Evolutionary conservation across 371 early-diverging fungal species (phyloP).

Genomic region (Mortierella sp.): DNA sequence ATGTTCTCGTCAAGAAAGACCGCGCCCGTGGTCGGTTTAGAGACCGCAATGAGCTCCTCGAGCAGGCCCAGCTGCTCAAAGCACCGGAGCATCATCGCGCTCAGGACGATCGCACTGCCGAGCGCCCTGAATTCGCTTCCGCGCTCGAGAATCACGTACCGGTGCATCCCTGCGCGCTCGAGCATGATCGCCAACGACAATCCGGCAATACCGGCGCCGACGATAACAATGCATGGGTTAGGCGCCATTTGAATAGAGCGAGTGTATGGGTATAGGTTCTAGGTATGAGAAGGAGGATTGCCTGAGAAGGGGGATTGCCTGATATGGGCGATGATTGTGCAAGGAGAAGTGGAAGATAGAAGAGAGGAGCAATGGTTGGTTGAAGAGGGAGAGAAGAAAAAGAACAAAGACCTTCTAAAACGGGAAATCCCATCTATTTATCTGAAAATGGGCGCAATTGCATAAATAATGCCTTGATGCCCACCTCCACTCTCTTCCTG

Average conservation of each 20-base stretch:
- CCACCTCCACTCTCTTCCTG: not conserved
- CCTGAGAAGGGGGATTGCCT: not conserved
- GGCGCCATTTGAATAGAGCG: conserved; percentile 19
- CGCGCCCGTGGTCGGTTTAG: conserved; percentile 30
- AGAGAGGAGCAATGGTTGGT: conserved; percentile 13
- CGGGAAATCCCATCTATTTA: conserved; percentile 23
- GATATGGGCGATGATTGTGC: not conserved
- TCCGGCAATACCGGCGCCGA: conserved; percentile 43
- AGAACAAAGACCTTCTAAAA: conserved; percentile 33
- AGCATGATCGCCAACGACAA: conserved; percentile 41
- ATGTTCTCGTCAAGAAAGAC: conserved; percentile 32
- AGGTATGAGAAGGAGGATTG: not conserved
- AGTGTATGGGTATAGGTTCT: not conserved
- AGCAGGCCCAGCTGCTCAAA: conserved; percentile 41
- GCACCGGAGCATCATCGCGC: conserved; percentile 34
- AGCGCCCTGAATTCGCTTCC: conserved; percentile 9
- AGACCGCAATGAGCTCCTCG: conserved; percentile 31
- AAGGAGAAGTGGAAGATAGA: not conserved
- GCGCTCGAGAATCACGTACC: conserved; percentile 32
- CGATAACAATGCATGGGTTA: conserved; percentile 32
- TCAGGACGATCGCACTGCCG: conserved; percentile 27
- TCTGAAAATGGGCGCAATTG: not conserved
- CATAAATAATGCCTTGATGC: not conserved
- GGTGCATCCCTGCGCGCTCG: conserved; percentile 35
- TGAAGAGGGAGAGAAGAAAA: not conserved